Percentiles rank a stretch among this genome's conserved stretches.
Evolutionary conservation across 495 filamentous ascomycete species (phyloP).

Genomic region (Hypoxylon intermedium): DNA sequence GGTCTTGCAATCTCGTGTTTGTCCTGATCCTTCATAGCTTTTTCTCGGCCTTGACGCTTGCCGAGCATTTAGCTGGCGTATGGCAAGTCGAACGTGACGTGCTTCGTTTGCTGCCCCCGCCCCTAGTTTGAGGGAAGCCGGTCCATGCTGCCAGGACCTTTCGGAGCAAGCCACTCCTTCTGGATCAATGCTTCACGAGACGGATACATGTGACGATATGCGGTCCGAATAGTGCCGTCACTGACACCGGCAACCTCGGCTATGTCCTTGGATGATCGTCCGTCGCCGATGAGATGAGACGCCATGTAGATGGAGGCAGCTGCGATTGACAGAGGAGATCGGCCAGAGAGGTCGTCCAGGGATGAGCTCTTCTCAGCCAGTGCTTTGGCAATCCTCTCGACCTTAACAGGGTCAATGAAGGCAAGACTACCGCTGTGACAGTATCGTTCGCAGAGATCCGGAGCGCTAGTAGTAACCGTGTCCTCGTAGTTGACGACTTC

Average conservation of each 20-base stretch:
- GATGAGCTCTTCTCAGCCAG: conserved; percentile 76
- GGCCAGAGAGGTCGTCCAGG: conserved; percentile 81
- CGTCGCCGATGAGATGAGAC: conserved; percentile 78
- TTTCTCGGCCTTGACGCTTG: neutral
- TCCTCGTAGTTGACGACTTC: conserved; percentile 66
- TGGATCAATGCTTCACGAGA: conserved; percentile 77
- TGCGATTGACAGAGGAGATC: conserved; percentile 91
- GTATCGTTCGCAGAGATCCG: conserved; percentile 86
- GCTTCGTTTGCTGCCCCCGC: neutral
- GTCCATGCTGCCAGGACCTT: conserved; percentile 70
- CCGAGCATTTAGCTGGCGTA: no score
- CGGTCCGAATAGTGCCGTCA: conserved; percentile 93
- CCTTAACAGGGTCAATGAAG: conserved; percentile 66
- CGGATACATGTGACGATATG: conserved; percentile 85
- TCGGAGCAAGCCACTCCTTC: conserved; percentile 69
- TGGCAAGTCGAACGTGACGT: no score
- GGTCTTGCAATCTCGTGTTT: neutral
- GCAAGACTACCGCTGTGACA: conserved; percentile 79
- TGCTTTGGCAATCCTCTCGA: conserved; percentile 73
- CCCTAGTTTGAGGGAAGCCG: conserved; percentile 64
- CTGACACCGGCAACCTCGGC: conserved; percentile 81
- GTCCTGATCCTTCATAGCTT: neutral
- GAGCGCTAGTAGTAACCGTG: conserved; percentile 80
- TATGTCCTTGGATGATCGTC: conserved; percentile 85
- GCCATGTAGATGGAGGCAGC: conserved; percentile 97